Evolutionary conservation across 495 filamentous ascomycete species (phyloP).

Genomic region (Penicillium desertorum): DNA sequence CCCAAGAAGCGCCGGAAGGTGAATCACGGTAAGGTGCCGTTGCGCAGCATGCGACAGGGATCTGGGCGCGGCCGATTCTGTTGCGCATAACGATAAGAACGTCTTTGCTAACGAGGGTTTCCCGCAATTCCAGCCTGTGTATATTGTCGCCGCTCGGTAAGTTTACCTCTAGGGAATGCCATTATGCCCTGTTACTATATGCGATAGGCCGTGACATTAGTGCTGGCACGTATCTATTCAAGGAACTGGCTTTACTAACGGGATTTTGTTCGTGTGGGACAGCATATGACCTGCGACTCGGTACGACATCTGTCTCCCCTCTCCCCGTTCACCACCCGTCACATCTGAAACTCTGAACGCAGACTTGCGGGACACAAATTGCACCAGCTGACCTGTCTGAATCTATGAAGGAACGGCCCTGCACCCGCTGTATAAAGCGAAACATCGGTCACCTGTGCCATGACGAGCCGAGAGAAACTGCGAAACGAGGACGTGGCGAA

Average conservation of each 20-base stretch:
- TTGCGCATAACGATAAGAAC: constrained; percentile 33
- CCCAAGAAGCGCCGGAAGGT: constrained; percentile 98
- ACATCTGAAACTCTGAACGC: constrained; percentile 23
- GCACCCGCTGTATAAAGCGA: constrained; percentile 96
- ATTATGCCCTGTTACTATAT: not conserved
- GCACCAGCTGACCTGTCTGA: constrained; percentile 31
- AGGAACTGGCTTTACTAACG: constrained; percentile 35
- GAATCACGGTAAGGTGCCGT: constrained; percentile 82
- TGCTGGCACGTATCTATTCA: not conserved
- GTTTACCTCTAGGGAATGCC: constrained; percentile 31
- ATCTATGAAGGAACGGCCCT: constrained; percentile 77
- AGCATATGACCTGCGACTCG: constrained; percentile 99
- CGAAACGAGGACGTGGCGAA: constrained; percentile 74
- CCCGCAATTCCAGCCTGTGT: constrained; percentile 74
- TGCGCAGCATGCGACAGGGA: constrained; percentile 33
- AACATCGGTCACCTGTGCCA: constrained; percentile 99
- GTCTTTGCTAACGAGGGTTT: constrained; percentile 30
- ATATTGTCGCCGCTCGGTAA: constrained; percentile 99
- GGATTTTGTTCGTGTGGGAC: constrained; percentile 45
- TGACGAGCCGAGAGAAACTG: constrained; percentile 85
- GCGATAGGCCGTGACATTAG: constrained; percentile 2
- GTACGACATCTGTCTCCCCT: constrained; percentile 63
- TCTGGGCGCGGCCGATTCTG: constrained; percentile 28
- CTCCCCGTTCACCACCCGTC: constrained; percentile 31
- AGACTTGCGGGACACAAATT: constrained; percentile 13